Conservation (phyloP, 768 basidiomycete genomes). For the Leccinum truebloodii region DNA sequence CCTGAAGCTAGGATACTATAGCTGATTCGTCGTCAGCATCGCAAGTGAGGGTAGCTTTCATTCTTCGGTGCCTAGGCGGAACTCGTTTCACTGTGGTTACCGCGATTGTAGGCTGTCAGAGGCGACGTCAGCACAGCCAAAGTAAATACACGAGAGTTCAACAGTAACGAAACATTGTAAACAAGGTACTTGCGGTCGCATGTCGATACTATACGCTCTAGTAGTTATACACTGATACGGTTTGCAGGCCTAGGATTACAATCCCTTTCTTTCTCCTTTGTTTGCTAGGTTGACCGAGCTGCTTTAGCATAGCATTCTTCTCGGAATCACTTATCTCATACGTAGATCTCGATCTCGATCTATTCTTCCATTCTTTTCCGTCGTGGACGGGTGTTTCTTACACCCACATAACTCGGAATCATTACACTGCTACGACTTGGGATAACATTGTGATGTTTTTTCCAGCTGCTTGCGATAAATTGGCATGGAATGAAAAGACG, state of each 20-base stretch:
- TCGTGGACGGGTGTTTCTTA: not conserved
- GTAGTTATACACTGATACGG: too few relatives aligned
- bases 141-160: too few relatives aligned
- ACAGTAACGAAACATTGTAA: too few relatives aligned
- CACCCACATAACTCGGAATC: too few relatives aligned
- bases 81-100: not conserved
- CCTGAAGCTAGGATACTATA: not conserved
- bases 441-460: too few relatives aligned
- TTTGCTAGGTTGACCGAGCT: not conserved
- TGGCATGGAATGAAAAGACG: too few relatives aligned
- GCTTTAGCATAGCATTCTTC: not conserved
- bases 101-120: too few relatives aligned
- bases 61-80: not conserved
- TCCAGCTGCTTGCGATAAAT: too few relatives aligned
- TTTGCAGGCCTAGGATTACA: not conserved
- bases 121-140: too few relatives aligned
- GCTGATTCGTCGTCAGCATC: not conserved
- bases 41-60: not conserved
- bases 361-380: not conserved
- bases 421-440: too few relatives aligned
- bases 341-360: not conserved
- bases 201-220: too few relatives aligned
- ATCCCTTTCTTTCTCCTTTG: not conserved
- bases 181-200: too few relatives aligned
- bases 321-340: not conserved